A percentile compares a stretch with the other conserved stretches of the same genome.
Evolutionary conservation across 306 rosid species (phyloP).

Genomic region (Gleditsia sinensis): DNA sequence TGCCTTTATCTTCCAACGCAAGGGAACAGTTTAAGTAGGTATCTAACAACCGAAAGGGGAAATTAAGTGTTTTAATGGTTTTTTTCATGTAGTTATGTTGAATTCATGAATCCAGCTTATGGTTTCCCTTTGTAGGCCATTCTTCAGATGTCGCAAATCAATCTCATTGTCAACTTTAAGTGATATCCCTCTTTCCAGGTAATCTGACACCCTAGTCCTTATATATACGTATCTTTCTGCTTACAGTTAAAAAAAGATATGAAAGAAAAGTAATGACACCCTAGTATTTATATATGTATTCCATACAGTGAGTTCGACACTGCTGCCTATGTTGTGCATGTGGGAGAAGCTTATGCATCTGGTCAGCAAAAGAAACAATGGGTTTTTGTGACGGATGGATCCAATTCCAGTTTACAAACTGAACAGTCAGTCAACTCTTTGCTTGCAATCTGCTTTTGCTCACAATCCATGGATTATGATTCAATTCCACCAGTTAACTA

Average conservation of each 20-base stretch:
- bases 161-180: slow-evolving; percentile 62
- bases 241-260: neutral
- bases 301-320: slow-evolving; percentile 75
- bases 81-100: slow-evolving; percentile 7
- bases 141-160: slow-evolving; percentile 58
- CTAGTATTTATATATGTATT: neutral
- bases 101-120: slow-evolving; percentile 34
- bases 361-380: slow-evolving; percentile 76
- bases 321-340: slow-evolving; percentile 74
- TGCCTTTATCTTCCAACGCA: slow-evolving; percentile 57
- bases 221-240: neutral
- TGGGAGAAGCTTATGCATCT: slow-evolving; percentile 63
- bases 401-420: slow-evolving; percentile 48
- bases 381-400: slow-evolving; percentile 86
- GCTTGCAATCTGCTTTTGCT: slow-evolving; percentile 87
- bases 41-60: slow-evolving; percentile 14
- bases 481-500: slow-evolving; percentile 61
- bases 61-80: neutral
- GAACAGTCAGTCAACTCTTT: slow-evolving; percentile 49
- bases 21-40: slow-evolving; percentile 60
- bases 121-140: slow-evolving; percentile 54
- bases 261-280: slow-evolving; percentile 26
- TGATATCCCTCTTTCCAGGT: slow-evolving; percentile 75
- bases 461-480: slow-evolving; percentile 52
- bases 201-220: slow-evolving; percentile 25